phyloP scores from a whole-genome alignment of 139 green algal species.

The Desmodesmus armatus region DNA sequence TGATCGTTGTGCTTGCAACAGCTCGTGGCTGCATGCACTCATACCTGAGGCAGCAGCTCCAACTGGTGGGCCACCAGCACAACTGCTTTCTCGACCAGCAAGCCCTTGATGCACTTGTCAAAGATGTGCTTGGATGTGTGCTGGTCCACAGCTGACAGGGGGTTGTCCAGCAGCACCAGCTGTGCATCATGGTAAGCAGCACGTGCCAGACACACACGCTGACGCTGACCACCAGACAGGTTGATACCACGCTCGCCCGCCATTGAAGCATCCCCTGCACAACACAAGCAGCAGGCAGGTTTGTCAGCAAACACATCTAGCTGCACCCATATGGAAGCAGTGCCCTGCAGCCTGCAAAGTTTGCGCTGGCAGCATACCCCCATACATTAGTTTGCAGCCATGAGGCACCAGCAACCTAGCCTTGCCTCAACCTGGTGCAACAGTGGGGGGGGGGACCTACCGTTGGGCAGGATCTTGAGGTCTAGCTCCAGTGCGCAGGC shows the following conservation, averaged over 20 bases:
- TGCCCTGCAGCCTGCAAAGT: background rate
- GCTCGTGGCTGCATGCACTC: too few species aligned
- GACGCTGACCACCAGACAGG: constrained; percentile 73
- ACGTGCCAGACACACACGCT: constrained; percentile 69
- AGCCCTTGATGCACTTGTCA: constrained; percentile 63
- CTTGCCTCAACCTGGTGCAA: background rate
- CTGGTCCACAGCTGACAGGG: constrained; percentile 70
- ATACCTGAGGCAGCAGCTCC: constrained; percentile 68
- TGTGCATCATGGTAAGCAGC: constrained; percentile 66
- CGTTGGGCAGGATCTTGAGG: constrained; percentile 55
- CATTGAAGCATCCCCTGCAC: constrained; percentile 61
- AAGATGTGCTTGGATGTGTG: constrained; percentile 75
- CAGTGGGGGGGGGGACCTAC: constrained; percentile 1
- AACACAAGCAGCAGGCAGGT: background rate
- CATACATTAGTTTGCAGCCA: too few species aligned
- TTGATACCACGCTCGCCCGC: constrained; percentile 80
- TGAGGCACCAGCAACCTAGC: constrained; percentile 12
- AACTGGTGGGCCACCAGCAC: constrained; percentile 75
- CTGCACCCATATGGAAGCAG: too few species aligned
- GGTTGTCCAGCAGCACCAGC: constrained; percentile 74
- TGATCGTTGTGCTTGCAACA: too few species aligned
- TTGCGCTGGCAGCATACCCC: too few species aligned
- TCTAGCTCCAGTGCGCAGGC: constrained; percentile 67
- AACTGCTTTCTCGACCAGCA: constrained; percentile 67
- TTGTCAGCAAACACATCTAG: background rate